Evolutionary conservation across 345 rosid genomes (phyloP), one percentile per base, ranked within the genome.

Genomic region (Populus deltoides): DNA sequence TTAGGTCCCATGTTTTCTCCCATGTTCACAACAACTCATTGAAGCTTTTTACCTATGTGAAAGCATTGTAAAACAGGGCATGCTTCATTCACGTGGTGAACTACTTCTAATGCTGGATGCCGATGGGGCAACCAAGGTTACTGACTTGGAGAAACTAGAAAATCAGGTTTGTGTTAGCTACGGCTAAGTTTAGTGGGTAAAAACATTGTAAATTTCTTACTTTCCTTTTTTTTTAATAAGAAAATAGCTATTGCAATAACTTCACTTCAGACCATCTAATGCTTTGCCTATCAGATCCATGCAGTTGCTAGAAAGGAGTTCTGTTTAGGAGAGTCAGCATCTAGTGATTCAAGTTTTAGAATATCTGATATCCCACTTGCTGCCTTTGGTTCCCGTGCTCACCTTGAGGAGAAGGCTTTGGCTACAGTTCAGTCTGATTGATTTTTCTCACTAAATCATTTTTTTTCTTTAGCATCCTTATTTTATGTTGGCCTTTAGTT

Each of bases 61-160:
- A 93, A 91, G 94, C 97, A 86, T 86, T 90, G 89, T 84, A 83
- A 85, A 92, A 90, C 93, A 96, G 99, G 99, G 99, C 81, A 96
- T 96, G 98, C 92, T 96, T 85, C 97, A 96, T 91, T 89, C 97
- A 27, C 98, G 97, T 81, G 99, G 99, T 78, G 95, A 94, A 83
- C 78, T 96, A 74, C 97, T 96, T 83, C 85, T 96, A 71, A 96
- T 96, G 99, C 86, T 96, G 83, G 99, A 96, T 89, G 99, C 99
- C 71, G 99, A 96, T 87, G 99, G 99, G 18, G 99, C 99, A n/a
- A 96, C 99, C 75, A 90, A 94, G 90, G 89, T 94, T 74, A 85
- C 86, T 41, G 98, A 93, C 86, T 85, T 96, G 29, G 97, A 96
- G 88, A 96, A 94, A 84, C 98, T 96, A 79, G 99, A 96, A 90